These are phyloP conservation scores for Biscogniauxia sp. DNA, from an alignment of 2,329 filamentous ascomycete genomes.

Conservation along the genomic window DNA sequence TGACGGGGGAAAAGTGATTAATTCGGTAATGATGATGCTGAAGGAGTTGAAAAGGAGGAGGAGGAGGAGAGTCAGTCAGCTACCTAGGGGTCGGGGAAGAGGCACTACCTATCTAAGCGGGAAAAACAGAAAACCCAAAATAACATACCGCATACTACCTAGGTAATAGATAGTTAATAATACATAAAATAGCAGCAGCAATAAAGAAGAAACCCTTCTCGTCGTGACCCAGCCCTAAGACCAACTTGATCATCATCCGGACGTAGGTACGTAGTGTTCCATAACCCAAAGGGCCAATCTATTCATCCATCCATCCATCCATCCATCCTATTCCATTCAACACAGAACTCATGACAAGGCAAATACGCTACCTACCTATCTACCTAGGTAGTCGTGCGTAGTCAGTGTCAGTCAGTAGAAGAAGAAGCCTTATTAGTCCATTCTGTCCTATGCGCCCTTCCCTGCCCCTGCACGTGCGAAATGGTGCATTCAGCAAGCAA, in stretches of 20 bases:
- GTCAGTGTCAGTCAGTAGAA: background rate
- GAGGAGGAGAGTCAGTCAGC: background rate
- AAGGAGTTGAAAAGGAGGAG: background rate
- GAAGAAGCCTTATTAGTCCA: background rate
- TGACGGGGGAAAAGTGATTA: background rate
- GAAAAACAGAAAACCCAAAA: background rate
- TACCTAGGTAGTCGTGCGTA: no score
- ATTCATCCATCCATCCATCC: no score
- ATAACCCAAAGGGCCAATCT: background rate
- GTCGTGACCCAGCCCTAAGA: background rate
- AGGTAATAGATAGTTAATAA: background rate
- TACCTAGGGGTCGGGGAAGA: background rate
- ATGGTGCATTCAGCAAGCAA: background rate
- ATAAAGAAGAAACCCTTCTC: background rate
- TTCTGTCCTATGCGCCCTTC: background rate
- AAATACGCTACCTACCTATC: no score
- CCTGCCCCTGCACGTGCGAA: background rate
- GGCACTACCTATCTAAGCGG: no score
- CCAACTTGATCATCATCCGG: background rate
- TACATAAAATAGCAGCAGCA: background rate
- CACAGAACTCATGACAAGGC: background rate
- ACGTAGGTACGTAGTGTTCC: background rate
- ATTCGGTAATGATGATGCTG: background rate
- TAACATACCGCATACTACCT: background rate
- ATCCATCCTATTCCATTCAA: background rate